Evolutionary conservation across 305 asterid genomes (phyloP).

Genomic region (Fraxinus sp.): DNA sequence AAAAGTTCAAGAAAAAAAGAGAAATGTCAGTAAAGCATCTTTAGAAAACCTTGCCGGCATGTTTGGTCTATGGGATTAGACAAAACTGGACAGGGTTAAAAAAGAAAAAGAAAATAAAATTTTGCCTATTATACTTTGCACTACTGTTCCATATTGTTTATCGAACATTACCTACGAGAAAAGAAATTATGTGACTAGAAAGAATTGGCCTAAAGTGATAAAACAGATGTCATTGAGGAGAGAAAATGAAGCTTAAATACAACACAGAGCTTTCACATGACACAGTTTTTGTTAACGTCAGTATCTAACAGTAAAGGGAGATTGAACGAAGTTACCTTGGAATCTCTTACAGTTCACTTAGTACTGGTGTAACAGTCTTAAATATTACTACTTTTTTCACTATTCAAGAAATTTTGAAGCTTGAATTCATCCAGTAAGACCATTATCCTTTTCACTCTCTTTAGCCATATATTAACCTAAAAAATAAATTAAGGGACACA

Average conservation of each 20-base stretch:
- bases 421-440: neutral
- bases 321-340: slow-evolving; percentile 2
- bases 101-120: neutral
- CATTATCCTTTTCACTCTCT: neutral
- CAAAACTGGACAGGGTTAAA: neutral
- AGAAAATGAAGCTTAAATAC: neutral
- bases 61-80: neutral
- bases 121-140: neutral
- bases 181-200: neutral
- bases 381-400: neutral
- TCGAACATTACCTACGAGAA: neutral
- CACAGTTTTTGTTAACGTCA: neutral
- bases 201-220: neutral
- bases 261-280: slow-evolving; percentile 1
- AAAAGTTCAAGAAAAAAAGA: slow-evolving; percentile 23
- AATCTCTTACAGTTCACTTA: neutral
- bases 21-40: slow-evolving; percentile 27
- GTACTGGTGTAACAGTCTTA: neutral
- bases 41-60: slow-evolving; percentile 2
- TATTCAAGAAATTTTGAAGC: neutral
- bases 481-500: neutral
- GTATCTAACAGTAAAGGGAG: neutral
- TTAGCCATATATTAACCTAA: slow-evolving; percentile 18
- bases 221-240: neutral
- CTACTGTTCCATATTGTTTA: neutral